Conservation (phyloP, 148 eudicot genomes). For the Fagopyrum esculentum region DNA sequence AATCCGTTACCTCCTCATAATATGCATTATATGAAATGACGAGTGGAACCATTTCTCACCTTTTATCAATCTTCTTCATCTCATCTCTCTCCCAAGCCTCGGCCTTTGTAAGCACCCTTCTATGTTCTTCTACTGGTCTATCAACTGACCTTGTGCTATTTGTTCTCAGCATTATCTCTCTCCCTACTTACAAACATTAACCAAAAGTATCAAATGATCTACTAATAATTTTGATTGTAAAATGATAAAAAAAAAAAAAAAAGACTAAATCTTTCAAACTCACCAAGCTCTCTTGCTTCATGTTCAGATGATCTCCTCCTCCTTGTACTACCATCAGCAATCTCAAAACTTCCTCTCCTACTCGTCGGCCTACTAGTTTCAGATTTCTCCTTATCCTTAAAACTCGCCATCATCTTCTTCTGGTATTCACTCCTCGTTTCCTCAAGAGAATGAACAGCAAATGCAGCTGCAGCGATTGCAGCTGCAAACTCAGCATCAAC, state of each 20-base stretch:
- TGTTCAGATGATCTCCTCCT: conserved; percentile 18
- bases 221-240: too few relatives aligned
- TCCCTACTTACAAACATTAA: conserved; percentile 2
- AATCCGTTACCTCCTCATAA: too few relatives aligned
- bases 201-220: background rate
- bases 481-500: conserved; percentile 40
- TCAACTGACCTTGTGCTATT: conserved; percentile 19
- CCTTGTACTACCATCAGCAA: conserved; percentile 18
- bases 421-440: conserved; percentile 29
- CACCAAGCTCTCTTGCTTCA: conserved; percentile 27
- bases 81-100: conserved; percentile 70
- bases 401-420: conserved; percentile 32
- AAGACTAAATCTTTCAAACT: background rate
- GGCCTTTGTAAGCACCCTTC: conserved; percentile 31
- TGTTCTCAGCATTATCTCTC: conserved; percentile 8
- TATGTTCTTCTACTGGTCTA: conserved; percentile 20
- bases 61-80: conserved; percentile 44
- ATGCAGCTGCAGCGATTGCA: conserved; percentile 72
- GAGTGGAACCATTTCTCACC: conserved; percentile 22
- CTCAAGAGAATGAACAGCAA: conserved; percentile 53
- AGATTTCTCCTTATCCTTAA: conserved; percentile 2
- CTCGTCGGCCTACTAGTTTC: conserved; percentile 14
- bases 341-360: conserved; percentile 22
- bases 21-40: too few relatives aligned
- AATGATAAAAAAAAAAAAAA: background rate